Evolutionary conservation across 1,284 basidiomycete species (phyloP).

Genomic region (Porogramme epimiltina): DNA sequence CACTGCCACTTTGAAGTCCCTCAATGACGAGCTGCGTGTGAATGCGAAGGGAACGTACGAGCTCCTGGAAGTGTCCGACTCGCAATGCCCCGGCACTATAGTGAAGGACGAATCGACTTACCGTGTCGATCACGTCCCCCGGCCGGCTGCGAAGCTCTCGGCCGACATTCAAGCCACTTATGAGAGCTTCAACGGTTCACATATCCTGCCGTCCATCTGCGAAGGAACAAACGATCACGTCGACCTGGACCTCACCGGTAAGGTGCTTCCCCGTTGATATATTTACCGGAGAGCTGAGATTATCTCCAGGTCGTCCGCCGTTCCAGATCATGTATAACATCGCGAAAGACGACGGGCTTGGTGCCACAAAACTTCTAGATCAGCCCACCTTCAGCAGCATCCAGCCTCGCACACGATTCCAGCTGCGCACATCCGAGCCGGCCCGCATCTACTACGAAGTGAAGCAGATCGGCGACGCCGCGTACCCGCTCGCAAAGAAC

Average conservation of each 20-base stretch:
- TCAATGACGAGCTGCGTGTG: conserved; percentile 76
- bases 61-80: conserved; percentile 75
- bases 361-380: conserved; percentile 63
- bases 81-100: conserved; percentile 82
- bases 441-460: conserved; percentile 90
- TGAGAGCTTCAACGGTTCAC: conserved; percentile 64
- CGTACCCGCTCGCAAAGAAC: conserved; percentile 78
- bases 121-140: conserved; percentile 73
- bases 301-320: conserved; percentile 67
- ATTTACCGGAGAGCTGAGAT: conserved; percentile 8
- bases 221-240: conserved; percentile 80
- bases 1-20: conserved; percentile 52
- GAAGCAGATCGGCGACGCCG: conserved; percentile 83
- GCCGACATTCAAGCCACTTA: conserved; percentile 53
- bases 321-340: conserved; percentile 88
- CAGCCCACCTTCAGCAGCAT: conserved; percentile 86
- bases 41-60: conserved; percentile 76
- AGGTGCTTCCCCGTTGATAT: neutral
- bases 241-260: conserved; percentile 78
- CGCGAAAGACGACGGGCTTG: conserved; percentile 60
- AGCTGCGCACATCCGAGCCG: conserved; percentile 77
- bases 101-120: conserved; percentile 63
- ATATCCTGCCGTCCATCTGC: conserved; percentile 78
- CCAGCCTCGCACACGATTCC: conserved; percentile 80
- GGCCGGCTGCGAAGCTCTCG: conserved; percentile 68